Evolutionary conservation across 257 asterid species (phyloP).

Genomic region (Sherardia arvensis): DNA sequence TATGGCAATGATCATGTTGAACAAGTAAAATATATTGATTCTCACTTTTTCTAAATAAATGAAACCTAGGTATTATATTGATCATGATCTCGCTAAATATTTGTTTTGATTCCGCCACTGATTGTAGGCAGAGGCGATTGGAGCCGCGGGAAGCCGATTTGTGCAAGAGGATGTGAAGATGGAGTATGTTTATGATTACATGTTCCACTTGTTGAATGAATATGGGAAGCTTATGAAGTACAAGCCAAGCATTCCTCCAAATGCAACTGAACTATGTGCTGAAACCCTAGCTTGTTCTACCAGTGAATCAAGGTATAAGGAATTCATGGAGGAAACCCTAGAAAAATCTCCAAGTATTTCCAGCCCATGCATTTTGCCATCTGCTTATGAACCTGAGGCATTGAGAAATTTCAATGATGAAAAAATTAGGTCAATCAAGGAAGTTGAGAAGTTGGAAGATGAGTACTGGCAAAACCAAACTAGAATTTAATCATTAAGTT

Average conservation of each 20-base stretch:
- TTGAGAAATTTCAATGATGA: constrained; percentile 32
- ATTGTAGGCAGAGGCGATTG: constrained; percentile 58
- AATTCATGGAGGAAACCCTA: constrained; percentile 64
- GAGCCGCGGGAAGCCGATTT: constrained; percentile 64
- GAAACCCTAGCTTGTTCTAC: constrained; percentile 56
- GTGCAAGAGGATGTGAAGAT: constrained; percentile 67
- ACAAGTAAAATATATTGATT: no score
- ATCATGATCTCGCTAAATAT: background rate
- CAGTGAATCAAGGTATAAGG: constrained; percentile 31
- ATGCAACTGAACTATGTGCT: constrained; percentile 55
- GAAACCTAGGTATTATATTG: no score
- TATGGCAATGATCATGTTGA: constrained; percentile 70
- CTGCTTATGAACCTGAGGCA: constrained; percentile 46
- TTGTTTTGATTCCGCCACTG: background rate
- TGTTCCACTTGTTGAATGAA: constrained; percentile 59
- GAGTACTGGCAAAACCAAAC: constrained; percentile 41
- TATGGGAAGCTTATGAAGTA: constrained; percentile 60
- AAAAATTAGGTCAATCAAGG: constrained; percentile 26
- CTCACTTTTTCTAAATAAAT: no score
- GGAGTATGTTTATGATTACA: constrained; percentile 70
- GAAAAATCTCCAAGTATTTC: constrained; percentile 52
- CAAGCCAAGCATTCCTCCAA: constrained; percentile 45
- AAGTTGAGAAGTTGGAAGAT: constrained; percentile 69
- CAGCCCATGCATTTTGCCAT: constrained; percentile 62
- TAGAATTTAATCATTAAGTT: constrained; percentile 7